These are phyloP conservation scores for Porphyrellus cyaneotinctus DNA, from an alignment of 768 basidiomycete species.

Conservation along the genomic window DNA sequence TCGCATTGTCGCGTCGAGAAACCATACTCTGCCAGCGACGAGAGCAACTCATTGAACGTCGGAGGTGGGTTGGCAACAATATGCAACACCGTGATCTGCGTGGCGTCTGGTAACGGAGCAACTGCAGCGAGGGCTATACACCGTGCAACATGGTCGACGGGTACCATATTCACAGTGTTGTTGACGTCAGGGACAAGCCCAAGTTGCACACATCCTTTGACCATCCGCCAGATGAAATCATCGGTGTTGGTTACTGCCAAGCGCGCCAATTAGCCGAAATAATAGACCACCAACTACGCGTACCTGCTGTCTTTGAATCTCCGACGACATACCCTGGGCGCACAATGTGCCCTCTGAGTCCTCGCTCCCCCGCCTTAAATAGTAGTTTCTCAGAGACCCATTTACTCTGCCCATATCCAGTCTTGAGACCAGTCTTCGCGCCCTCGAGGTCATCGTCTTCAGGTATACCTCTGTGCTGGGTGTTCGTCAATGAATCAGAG, in stretches of 20 bases:
- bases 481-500: slow-evolving; percentile 61
- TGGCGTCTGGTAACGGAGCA: slow-evolving; percentile 45
- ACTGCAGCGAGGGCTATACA: slow-evolving; percentile 73
- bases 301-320: slow-evolving; percentile 82
- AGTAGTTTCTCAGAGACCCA: slow-evolving; percentile 97
- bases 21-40: slow-evolving; percentile 71
- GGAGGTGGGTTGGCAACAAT: slow-evolving; percentile 82
- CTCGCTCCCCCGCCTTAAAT: slow-evolving; percentile 85
- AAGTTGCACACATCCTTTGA: slow-evolving; percentile 98
- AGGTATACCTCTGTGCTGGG: slow-evolving; percentile 62
- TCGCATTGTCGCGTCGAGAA: slow-evolving; percentile 76
- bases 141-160: slow-evolving; percentile 92
- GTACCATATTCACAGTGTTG: slow-evolving; percentile 97
- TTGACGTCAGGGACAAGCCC: slow-evolving; percentile 95
- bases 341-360: slow-evolving; percentile 79
- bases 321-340: slow-evolving; percentile 97
- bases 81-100: slow-evolving; percentile 69
- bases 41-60: slow-evolving; percentile 85
- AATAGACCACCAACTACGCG: slow-evolving; percentile 20
- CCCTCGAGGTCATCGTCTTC: slow-evolving; percentile 90
- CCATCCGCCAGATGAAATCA: slow-evolving; percentile 97
- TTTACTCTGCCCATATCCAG: slow-evolving; percentile 96
- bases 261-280: slow-evolving; percentile 1
- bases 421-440: slow-evolving; percentile 67
- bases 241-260: slow-evolving; percentile 91